Conservation (phyloP, 1,139 yeast species). For the Lodderomyces pseudojiufengensis region DNA sequence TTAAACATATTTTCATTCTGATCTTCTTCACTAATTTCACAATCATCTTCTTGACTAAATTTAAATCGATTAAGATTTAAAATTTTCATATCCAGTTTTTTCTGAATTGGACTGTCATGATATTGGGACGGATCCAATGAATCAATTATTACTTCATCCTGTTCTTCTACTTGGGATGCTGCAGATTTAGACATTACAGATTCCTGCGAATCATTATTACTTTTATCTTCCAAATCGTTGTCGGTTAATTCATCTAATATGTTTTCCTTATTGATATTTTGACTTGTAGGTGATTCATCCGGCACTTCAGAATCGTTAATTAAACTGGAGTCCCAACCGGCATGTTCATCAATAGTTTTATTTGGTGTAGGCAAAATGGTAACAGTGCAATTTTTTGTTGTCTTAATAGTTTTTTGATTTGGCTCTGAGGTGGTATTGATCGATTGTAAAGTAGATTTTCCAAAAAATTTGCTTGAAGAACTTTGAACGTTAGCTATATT, state of each 20-base stretch:
- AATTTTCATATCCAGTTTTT: too few species aligned
- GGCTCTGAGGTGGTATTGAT: too few species aligned
- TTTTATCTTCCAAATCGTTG: constrained; percentile 12
- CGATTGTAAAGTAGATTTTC: too few species aligned
- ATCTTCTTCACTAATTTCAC: constrained; percentile 5
- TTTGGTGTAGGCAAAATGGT: constrained; percentile 20
- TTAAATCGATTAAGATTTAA: too few species aligned
- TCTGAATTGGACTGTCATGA: constrained; percentile 6
- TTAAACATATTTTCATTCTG: neutral
- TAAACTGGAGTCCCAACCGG: constrained; percentile 19
- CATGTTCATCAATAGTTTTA: constrained; percentile 10
- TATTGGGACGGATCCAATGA: constrained; percentile 13
- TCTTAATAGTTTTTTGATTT: too few species aligned
- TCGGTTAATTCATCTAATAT: constrained; percentile 24
- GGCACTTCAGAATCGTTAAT: constrained; percentile 37
- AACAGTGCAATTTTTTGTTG: constrained; percentile 13
- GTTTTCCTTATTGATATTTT: constrained; percentile 11
- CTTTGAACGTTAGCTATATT: constrained; percentile 1
- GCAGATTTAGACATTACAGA: too few species aligned
- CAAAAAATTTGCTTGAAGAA: constrained; percentile 13
- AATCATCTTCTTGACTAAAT: constrained; percentile 8
- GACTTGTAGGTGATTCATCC: constrained; percentile 21
- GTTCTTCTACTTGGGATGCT: too few species aligned
- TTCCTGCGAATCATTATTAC: too few species aligned
- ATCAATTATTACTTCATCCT: constrained; percentile 2